These are phyloP conservation scores for Pythium aquatile DNA, from an alignment of 352 stramenopile genomes.

Conservation along the genomic window DNA sequence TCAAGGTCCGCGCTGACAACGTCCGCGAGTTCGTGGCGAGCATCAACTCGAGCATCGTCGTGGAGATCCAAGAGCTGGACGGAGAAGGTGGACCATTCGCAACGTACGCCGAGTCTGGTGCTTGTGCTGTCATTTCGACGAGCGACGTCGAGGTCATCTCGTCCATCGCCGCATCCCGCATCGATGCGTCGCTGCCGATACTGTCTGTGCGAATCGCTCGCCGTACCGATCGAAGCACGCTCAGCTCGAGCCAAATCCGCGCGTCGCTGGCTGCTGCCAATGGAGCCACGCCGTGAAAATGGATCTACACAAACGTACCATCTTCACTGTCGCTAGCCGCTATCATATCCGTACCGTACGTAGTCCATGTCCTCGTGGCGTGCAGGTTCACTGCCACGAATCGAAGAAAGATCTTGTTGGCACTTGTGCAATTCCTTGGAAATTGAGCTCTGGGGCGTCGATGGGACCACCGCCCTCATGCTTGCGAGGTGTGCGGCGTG, in stretches of 20 bases:
- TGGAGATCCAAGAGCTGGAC: constrained; percentile 73
- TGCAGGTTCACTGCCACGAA: neutral
- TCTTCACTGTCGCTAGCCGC: neutral
- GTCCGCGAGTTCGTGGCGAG: constrained; percentile 58
- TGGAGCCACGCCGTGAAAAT: neutral
- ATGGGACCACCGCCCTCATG: too few species aligned
- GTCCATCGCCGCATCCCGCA: constrained; percentile 28
- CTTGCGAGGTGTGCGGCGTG: too few species aligned
- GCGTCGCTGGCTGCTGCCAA: constrained; percentile 37
- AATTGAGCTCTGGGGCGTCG: neutral
- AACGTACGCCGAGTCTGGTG: neutral
- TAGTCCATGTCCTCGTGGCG: neutral
- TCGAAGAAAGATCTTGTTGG: neutral
- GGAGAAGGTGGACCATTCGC: constrained; percentile 26
- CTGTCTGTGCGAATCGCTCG: constrained; percentile 66
- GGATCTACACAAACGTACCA: neutral
- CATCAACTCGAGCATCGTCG: constrained; percentile 51
- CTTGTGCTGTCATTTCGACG: constrained; percentile 7
- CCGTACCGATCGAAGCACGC: constrained; percentile 74
- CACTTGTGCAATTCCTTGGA: neutral
- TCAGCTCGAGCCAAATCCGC: constrained; percentile 80
- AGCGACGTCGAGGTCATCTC: constrained; percentile 4
- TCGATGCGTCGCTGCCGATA: constrained; percentile 36
- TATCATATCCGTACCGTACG: too few species aligned
- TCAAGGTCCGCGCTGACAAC: constrained; percentile 47